Conservation (phyloP, 2,329 filamentous ascomycete species). For the Cyphellophora europaea region DNA sequence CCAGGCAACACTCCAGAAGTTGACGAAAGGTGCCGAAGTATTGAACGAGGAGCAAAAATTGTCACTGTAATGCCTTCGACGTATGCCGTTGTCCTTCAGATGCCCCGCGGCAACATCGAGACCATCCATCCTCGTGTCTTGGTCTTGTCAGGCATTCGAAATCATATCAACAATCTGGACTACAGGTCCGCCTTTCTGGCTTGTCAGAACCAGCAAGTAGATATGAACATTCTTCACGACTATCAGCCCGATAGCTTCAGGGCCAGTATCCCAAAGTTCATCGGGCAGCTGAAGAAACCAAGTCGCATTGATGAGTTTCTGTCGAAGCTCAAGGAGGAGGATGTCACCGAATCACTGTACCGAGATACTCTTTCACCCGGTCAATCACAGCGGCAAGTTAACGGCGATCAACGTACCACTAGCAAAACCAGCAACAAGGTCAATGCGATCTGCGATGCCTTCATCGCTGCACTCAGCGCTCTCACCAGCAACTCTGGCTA, state of each 20-base stretch:
- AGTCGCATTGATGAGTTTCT: constrained; percentile 85
- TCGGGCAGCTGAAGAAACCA: constrained; percentile 73
- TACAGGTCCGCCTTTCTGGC: constrained; percentile 78
- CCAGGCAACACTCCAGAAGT: constrained; percentile 81
- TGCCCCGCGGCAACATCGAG: constrained; percentile 91
- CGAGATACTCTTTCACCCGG: constrained; percentile 77
- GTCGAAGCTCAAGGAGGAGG: constrained; percentile 77
- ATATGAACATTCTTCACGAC: constrained; percentile 96
- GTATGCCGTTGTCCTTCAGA: constrained; percentile 80
- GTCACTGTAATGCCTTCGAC: constrained; percentile 83
- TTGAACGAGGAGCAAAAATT: constrained; percentile 80
- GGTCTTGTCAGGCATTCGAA: constrained; percentile 80
- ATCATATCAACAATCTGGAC: constrained; percentile 67
- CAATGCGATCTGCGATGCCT: constrained; percentile 79
- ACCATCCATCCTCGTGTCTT: constrained; percentile 90
- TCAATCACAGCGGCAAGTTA: constrained; percentile 25
- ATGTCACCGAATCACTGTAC: constrained; percentile 90
- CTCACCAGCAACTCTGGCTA: constrained; percentile 48
- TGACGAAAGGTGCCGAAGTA: constrained; percentile 83
- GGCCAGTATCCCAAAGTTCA: constrained; percentile 61
- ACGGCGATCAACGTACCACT: constrained; percentile 4
- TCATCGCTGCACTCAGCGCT: constrained; percentile 58
- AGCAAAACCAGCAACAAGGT: constrained; percentile 49
- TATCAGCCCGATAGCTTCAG: constrained; percentile 84
- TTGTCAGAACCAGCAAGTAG: constrained; percentile 86